Conservation (phyloP, 2,329 filamentous ascomycete genomes). For the Sarocladium oryzae region DNA sequence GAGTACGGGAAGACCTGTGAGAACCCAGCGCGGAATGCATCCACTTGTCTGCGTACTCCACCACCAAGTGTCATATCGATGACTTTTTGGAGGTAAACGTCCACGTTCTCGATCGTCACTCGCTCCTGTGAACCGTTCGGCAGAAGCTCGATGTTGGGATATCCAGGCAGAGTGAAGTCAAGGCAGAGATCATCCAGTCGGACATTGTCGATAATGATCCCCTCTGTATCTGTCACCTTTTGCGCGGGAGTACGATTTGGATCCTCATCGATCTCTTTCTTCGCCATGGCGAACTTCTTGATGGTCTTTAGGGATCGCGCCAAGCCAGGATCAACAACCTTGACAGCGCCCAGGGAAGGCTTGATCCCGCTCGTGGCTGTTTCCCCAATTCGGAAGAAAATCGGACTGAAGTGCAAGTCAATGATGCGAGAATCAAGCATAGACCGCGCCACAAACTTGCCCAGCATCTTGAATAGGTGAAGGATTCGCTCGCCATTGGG, state of each 20-base stretch:
- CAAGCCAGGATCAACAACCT: constrained; percentile 78
- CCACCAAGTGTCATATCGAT: constrained; percentile 86
- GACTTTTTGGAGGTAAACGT: constrained; percentile 78
- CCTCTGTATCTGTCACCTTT: constrained; percentile 63
- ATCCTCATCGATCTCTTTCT: constrained; percentile 75
- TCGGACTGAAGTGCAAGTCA: constrained; percentile 93
- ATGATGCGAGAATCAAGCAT: constrained; percentile 99
- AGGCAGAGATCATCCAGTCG: constrained; percentile 80
- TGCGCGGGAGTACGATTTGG: constrained; percentile 56
- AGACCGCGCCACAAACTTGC: constrained; percentile 93
- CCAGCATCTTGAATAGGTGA: constrained; percentile 84
- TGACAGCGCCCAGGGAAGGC: constrained; percentile 83
- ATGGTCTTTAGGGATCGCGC: constrained; percentile 80
- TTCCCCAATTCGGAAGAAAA: constrained; percentile 92
- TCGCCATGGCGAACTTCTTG: constrained; percentile 78
- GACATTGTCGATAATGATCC: constrained; percentile 68
- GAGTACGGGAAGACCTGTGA: constrained; percentile 95
- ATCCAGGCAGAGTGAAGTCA: constrained; percentile 92
- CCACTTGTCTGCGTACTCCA: constrained; percentile 81
- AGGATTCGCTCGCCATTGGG: constrained; percentile 84
- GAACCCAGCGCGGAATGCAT: constrained; percentile 86
- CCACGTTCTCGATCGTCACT: constrained; percentile 89
- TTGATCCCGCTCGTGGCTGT: constrained; percentile 54
- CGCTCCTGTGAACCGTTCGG: constrained; percentile 65
- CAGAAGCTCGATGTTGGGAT: constrained; percentile 77